Percentiles rank a stretch among this genome's conserved stretches.
Evolutionary conservation across 164 flowering plant genomes (phyloP).

Genomic region (Cinnamomum micranthum): DNA sequence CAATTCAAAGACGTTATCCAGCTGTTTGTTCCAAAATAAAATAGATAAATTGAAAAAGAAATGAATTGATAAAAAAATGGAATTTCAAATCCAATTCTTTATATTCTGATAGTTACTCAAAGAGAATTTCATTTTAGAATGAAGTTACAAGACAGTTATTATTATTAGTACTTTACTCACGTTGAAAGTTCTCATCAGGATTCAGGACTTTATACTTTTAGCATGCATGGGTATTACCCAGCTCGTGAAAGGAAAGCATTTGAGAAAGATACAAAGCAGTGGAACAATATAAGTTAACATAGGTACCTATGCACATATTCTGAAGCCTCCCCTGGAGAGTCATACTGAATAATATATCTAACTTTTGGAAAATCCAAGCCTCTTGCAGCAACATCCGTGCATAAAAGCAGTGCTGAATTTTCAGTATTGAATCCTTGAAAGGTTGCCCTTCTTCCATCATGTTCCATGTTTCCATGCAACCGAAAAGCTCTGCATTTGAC

Average conservation of each 20-base stretch:
- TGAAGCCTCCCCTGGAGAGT: slow-evolving; percentile 94
- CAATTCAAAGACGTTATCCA: not conserved
- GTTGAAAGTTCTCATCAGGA: no score
- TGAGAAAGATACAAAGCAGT: not conserved
- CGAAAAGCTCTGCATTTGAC: slow-evolving; percentile 58
- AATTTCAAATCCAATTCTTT: no score
- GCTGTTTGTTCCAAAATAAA: no score
- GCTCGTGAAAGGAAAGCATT: not conserved
- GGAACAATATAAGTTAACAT: not conserved
- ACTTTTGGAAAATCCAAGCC: slow-evolving; percentile 93
- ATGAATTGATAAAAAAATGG: no score
- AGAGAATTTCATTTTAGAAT: no score
- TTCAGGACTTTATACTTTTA: no score
- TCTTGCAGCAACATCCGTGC: slow-evolving; percentile 94
- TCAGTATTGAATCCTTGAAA: slow-evolving; percentile 72
- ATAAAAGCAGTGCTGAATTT: slow-evolving; percentile 71
- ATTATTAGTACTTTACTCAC: no score
- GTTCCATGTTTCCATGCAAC: slow-evolving; percentile 91
- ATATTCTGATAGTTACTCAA: no score
- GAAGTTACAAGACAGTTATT: no score
- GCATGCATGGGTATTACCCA: no score
- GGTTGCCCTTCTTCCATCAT: slow-evolving; percentile 63
- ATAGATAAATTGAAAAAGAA: no score
- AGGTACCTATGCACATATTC: slow-evolving; percentile 92
- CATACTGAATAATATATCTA: slow-evolving; percentile 85